Evolutionary conservation across 257 asterid species (phyloP).

Genomic region (Lantana camara): DNA sequence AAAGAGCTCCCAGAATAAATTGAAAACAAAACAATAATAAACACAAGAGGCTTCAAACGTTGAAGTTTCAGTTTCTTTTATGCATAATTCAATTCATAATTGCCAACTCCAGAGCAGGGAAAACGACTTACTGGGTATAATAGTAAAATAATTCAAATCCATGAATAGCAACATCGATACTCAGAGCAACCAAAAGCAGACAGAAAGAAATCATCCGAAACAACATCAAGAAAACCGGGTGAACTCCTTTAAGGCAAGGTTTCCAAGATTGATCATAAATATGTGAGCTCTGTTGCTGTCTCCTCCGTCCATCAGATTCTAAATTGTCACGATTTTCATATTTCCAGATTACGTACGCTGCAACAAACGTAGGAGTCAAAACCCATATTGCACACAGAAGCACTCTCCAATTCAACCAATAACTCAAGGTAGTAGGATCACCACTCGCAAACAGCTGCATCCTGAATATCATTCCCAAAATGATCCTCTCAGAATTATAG

Average conservation of each 20-base stretch:
- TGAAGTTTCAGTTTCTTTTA: background rate
- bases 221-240: slow-evolving; percentile 52
- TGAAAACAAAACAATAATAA: background rate
- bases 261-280: slow-evolving; percentile 64
- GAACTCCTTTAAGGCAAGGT: slow-evolving; percentile 69
- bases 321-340: slow-evolving; percentile 48
- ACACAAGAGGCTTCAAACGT: slow-evolving; percentile 8
- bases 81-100: background rate
- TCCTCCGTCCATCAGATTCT: slow-evolving; percentile 35
- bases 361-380: slow-evolving; percentile 48
- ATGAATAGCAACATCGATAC: slow-evolving; percentile 61
- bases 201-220: slow-evolving; percentile 66
- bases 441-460: slow-evolving; percentile 55
- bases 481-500: background rate
- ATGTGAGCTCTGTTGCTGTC: slow-evolving; percentile 25
- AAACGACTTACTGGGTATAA: slow-evolving; percentile 85
- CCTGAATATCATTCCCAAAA: slow-evolving; percentile 39
- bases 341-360: slow-evolving; percentile 65
- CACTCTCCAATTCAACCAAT: slow-evolving; percentile 90
- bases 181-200: slow-evolving; percentile 57
- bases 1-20: slow-evolving; percentile 15
- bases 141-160: slow-evolving; percentile 68
- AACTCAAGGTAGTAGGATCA: slow-evolving; percentile 64
- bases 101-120: background rate
- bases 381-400: slow-evolving; percentile 76